These are phyloP conservation scores for Fagopyrum tataricum DNA, from an alignment of 148 eudicot genomes.

Conservation along the genomic window DNA sequence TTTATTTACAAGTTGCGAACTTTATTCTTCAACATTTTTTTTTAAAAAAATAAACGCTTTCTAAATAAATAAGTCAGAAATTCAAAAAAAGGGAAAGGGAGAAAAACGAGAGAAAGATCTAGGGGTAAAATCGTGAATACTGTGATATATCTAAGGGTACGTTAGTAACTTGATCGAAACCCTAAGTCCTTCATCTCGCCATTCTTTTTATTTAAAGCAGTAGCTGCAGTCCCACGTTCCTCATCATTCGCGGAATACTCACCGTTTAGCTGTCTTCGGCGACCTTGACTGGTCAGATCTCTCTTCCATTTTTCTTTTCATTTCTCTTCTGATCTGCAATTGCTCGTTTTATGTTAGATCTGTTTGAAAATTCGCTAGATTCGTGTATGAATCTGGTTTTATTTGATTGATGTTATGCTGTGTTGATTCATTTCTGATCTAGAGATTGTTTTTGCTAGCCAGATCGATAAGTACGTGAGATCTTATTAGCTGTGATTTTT, in stretches of 20 bases:
- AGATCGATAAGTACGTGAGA: not conserved
- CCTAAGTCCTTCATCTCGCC: slow-evolving; percentile 4
- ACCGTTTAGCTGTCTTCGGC: slow-evolving; percentile 1
- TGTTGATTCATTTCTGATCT: not conserved
- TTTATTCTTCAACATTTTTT: too few relatives aligned
- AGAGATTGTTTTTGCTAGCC: not conserved
- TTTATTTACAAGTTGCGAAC: not conserved
- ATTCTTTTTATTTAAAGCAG: not conserved
- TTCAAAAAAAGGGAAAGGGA: not conserved
- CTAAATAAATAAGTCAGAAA: not conserved
- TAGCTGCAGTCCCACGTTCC: not conserved
- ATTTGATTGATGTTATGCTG: not conserved
- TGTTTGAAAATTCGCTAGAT: not conserved
- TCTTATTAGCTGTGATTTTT: not conserved
- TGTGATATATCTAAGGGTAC: not conserved
- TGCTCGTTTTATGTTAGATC: not conserved
- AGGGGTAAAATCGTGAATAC: not conserved
- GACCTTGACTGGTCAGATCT: slow-evolving; percentile 9
- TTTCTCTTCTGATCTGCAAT: not conserved
- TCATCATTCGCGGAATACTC: slow-evolving; percentile 11
- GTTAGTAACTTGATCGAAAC: not conserved
- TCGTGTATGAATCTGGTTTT: not conserved
- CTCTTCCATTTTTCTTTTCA: not conserved
- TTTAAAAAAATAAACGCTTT: not conserved
- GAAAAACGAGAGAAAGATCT: not conserved